phyloP scores from a whole-genome alignment of 495 filamentous ascomycete species.

The Neurospora sp. region DNA sequence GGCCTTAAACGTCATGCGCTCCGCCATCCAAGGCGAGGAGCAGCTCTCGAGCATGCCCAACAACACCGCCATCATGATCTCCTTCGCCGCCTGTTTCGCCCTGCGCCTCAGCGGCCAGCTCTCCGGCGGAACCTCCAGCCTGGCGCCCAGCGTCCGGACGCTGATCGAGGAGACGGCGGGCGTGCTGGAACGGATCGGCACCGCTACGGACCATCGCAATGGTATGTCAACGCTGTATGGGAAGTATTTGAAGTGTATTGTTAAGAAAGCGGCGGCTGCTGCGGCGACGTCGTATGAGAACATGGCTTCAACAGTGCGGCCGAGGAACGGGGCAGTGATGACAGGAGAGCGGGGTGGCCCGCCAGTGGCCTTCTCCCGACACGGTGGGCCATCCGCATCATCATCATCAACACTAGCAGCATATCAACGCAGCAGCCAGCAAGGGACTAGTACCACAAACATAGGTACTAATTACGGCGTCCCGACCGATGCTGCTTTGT shows the following conservation, averaged over 20 bases:
- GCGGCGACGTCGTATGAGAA: not conserved
- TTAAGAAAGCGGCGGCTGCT: conserved; percentile 26
- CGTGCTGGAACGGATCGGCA: conserved; percentile 59
- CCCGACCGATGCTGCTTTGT: conserved; percentile 1
- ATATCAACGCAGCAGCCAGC: conserved; percentile 6
- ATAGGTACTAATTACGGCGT: not conserved
- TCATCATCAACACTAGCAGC: not conserved
- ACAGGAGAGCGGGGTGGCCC: too few species aligned
- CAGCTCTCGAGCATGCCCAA: conserved; percentile 67
- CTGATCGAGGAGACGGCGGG: conserved; percentile 61
- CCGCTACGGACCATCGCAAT: conserved; percentile 51
- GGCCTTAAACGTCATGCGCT: conserved; percentile 61
- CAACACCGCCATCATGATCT: conserved; percentile 70
- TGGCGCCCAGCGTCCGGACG: conserved; percentile 57
- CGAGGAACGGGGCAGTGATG: not conserved
- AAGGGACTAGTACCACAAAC: conserved; percentile 6
- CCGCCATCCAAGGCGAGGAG: conserved; percentile 59
- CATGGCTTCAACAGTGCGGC: not conserved
- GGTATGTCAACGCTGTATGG: conserved; percentile 54
- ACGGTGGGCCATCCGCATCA: conserved; percentile 2
- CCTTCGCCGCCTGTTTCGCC: conserved; percentile 62
- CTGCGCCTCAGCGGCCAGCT: conserved; percentile 52
- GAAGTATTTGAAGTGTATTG: conserved; percentile 49
- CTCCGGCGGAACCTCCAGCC: conserved; percentile 40
- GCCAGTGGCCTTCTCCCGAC: not conserved